Evolutionary conservation across 768 basidiomycete species (phyloP), one percentile per base, ranked within the genome.

Genomic region (Nevesoporus exiguus): DNA sequence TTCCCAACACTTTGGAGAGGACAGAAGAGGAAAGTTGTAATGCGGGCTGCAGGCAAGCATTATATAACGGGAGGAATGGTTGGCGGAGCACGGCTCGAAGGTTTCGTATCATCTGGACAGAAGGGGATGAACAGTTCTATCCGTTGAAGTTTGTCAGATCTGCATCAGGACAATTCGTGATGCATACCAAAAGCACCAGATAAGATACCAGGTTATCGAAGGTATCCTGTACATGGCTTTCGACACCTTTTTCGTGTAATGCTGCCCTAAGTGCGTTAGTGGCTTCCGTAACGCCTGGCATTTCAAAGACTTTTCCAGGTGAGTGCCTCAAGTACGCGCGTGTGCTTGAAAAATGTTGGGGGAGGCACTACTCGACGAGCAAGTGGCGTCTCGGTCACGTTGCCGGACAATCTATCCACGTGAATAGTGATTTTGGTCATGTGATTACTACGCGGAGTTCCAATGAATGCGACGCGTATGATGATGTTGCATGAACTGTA

Each of bases 61-160:
- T 60, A 52, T 83, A 84, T 7, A 83, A 60, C n/a, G 74, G 73
- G 39, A 74, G 56, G 36, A 83, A 61, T 22, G 73, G 71, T 37
- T 68, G 61, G 49, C 80, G 75, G 41, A 84, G 70, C 47, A 76
- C 66, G 5, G 65, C 60, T 6, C 69, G 59, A 43, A 84, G 65
- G 51, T 72, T 76, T 24, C 61, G 63, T n/a, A 74, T 63, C 22
- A 70, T 69, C 50, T 71, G 59, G n/a, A 65, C 40, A 14, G 78
- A 76, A 14, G 74, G 62, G 3, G 70, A 54, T 2, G 75, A 70
- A 1, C 73, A 68, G 47, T 77, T 73, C 79, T 81, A 45, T 15
- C 24, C 15, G 43, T 37, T 48, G 17, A n/a, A 29, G 11, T 49
- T 14, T n/a, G 29, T 50, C n/a, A 48, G n/a, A 47, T 17, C 9